Base-by-base conservation (phyloP, 129 eudicot genomes). In the Chrysanthemum lavandulifolium region DNA sequence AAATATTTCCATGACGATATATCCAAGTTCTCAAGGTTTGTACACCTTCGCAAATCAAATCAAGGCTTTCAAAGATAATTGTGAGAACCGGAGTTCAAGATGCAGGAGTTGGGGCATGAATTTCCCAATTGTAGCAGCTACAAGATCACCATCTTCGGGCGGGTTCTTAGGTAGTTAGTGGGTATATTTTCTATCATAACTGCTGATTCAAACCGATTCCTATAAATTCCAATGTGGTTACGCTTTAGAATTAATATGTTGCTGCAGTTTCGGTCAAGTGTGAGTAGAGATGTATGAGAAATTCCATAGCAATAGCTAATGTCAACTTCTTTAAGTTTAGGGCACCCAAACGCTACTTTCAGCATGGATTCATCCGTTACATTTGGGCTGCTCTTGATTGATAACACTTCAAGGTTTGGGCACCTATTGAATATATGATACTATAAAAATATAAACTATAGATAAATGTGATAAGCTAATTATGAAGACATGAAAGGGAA, bases 71-170 rank as follows among this genome's bases (percentile, higher is more conserved):
- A 89, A 82, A 5, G 99, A 65, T 68, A 95, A 36, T 73, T 90
- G 88, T 36, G 88, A 88, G 68, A 88, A 95, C 31, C 85, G 81
- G 36, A 95, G 89, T 73, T 95, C 99, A 50, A 95, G 97, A 23
- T 84, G 88, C 25, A 79, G 79, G 29, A 94, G 71, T 56, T 83
- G 80, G 29, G 96, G 91, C 99, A 94, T 90, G 12, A 43, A 61
- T 65, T 80, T 84, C 53, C 88, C 88, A 7, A 94, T 88, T 47
- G 91, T 88, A 79, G 93, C 88, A 76, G 93, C 97, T 76, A 90
- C 99, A 1, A 96, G 79, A 69, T 94, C 99, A 7, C 97, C 91
- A 54, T 90, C 99, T 77, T 88, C 96, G 99, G 99, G 36, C 89
- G 83, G 0, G 94, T 90, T 36, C 90, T 67, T 13, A 94, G 76